A percentile compares a stretch with the other conserved stretches of the same genome.
These are phyloP conservation scores for Cladosporium sp. DNA, from an alignment of 2,329 filamentous ascomycete genomes.

Conservation along the genomic window DNA sequence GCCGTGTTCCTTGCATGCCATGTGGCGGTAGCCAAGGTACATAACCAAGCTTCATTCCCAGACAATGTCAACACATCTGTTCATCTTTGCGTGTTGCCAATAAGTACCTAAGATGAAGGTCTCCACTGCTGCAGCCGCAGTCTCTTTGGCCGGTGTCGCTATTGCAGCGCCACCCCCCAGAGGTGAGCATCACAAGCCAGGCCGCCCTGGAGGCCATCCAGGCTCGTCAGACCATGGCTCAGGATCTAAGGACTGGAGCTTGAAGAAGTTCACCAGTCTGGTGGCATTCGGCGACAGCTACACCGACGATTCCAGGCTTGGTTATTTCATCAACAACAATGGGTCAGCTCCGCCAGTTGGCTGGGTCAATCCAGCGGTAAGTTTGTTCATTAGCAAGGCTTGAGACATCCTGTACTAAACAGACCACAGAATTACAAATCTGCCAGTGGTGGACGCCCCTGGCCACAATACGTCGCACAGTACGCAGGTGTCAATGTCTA, in stretches of 20 bases:
- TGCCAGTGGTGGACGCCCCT: conserved; percentile 61
- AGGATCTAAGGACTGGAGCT: conserved; percentile 28
- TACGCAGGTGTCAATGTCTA: conserved; percentile 53
- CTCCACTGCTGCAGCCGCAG: background rate
- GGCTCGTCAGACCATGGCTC: background rate
- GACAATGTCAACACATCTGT: background rate
- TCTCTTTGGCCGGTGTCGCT: background rate
- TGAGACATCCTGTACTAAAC: background rate
- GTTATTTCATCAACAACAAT: conserved; percentile 57
- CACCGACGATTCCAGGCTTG: conserved; percentile 64
- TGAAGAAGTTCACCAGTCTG: conserved; percentile 55
- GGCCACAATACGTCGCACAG: conserved; percentile 63
- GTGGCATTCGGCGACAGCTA: conserved; percentile 73
- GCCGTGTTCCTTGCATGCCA: conserved; percentile 4
- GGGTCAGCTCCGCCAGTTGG: conserved; percentile 60
- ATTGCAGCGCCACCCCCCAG: background rate
- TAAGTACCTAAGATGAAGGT: background rate
- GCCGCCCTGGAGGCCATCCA: background rate
- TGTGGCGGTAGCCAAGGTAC: background rate
- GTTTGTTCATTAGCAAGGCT: conserved; percentile 4
- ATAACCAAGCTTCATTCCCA: background rate
- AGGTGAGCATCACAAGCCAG: background rate
- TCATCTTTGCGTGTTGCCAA: background rate
- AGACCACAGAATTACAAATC: conserved; percentile 39
- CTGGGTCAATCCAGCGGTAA: conserved; percentile 45